These are phyloP conservation scores for Nicotiana tomentosiformis DNA, from an alignment of 257 asterid species.

Conservation along the genomic window DNA sequence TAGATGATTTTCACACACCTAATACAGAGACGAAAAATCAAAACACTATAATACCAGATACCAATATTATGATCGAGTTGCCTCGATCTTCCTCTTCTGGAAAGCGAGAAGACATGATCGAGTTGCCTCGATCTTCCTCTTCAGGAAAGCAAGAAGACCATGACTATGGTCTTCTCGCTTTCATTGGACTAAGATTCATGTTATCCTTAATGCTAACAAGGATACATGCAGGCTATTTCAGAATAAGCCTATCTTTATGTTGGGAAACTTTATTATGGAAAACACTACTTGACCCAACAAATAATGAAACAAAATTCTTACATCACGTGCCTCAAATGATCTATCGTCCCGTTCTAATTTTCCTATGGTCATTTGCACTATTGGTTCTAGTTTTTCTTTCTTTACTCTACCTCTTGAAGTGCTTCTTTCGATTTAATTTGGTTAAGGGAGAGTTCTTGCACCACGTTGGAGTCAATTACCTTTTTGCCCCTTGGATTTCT, in stretches of 20 bases:
- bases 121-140: too few species aligned
- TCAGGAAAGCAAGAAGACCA: too few species aligned
- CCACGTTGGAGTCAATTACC: constrained; percentile 62
- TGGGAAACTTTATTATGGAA: constrained; percentile 61
- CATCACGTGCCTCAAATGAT: constrained; percentile 20
- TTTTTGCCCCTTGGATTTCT: constrained; percentile 70
- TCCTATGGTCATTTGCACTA: constrained; percentile 41
- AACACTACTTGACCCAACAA: constrained; percentile 36
- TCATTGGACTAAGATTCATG: not conserved
- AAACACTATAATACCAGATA: not conserved
- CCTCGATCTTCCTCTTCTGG: not conserved
- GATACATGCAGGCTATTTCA: constrained; percentile 59
- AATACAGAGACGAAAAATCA: not conserved
- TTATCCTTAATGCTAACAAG: constrained; percentile 23
- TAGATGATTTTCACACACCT: not conserved
- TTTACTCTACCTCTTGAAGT: constrained; percentile 33
- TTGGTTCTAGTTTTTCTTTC: constrained; percentile 37
- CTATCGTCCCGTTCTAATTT: constrained; percentile 16
- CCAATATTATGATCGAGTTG: not conserved
- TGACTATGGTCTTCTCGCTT: too few species aligned
- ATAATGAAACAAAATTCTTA: constrained; percentile 1
- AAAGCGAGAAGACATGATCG: not conserved
- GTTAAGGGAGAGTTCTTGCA: constrained; percentile 47
- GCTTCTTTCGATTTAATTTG: constrained; percentile 37
- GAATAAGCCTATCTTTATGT: constrained; percentile 53